Base-by-base conservation (phyloP, 2,329 filamentous ascomycete genomes). In the Clarireedia hainanense region DNA sequence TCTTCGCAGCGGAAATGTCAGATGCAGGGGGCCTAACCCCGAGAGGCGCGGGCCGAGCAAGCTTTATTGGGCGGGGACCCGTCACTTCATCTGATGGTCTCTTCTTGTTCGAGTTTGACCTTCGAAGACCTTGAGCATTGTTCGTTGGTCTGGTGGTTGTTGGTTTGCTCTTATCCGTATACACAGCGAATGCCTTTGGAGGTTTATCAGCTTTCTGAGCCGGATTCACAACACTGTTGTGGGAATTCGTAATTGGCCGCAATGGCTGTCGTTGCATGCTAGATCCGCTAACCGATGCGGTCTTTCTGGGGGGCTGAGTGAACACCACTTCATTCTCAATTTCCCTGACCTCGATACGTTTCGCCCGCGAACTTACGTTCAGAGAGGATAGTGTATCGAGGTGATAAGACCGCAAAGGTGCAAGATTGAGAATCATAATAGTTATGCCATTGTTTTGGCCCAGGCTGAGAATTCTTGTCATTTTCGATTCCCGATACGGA, bases 361-460 rank as follows among this genome's bases (percentile, higher is more conserved):
- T 96, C 24, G 92, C 95, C 10, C 92, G 82, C 51, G 94, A 96
- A 66, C 91, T 94, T 67, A 97, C 94, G 68, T 96, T 96, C 52
- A 97, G 75, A 60, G 91, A 96, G 72, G 89, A 95, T 5, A 96
- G 78, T 0, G 92, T 96, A 69, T 97, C 92, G 40, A 96, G 79
- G 67, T 97, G 92, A 68, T 95, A 97, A 64, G 89, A 91, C 60
- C 89, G 84, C n/a, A 95, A 79, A 0, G 94, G 91, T 0, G 92
- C 89, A 2, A 97, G 80, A 67, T 97, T 97, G 39, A 97, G 77
- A 57, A 97, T 94, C 94, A 97, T 97, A 67, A 97, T 81, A 0
- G 91, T 96, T 63, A 96, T 83, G 50, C 94, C 92, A 61, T 95
- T 90, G 73, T 97, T 96, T 73, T 96, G 92, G 2, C 92, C 92